phyloP scores from a whole-genome alignment of 176 grass and related monocot species.

The Bromus sterilis region DNA sequence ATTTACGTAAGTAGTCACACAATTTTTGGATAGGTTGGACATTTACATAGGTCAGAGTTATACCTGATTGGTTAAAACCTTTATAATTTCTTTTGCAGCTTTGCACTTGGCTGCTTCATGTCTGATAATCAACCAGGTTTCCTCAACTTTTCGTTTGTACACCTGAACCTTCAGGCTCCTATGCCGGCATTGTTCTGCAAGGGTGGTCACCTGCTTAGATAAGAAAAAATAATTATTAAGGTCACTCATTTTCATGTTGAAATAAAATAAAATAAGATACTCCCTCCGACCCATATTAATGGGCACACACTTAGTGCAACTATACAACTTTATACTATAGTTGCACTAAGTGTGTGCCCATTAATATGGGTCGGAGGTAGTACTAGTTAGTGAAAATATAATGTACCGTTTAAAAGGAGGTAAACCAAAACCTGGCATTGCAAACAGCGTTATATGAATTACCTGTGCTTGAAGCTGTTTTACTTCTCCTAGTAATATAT shows the following conservation, averaged over 20 bases:
- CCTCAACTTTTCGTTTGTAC: constrained; percentile 79
- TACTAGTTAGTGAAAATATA: neutral
- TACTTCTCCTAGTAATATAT: constrained; percentile 56
- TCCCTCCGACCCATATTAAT: too few species aligned
- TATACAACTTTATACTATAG: too few species aligned
- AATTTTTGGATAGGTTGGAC: neutral
- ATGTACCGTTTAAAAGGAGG: neutral
- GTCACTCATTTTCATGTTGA: neutral
- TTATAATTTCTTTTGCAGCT: constrained; percentile 82
- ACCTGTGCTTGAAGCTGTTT: constrained; percentile 70
- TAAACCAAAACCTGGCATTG: neutral
- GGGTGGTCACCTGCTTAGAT: constrained; percentile 49
- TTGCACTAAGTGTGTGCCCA: too few species aligned
- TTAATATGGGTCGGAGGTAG: too few species aligned
- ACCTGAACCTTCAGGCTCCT: constrained; percentile 71
- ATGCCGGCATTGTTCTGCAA: constrained; percentile 65
- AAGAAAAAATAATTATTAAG: neutral
- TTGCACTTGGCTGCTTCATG: constrained; percentile 87
- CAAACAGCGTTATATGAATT: neutral
- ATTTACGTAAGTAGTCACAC: neutral
- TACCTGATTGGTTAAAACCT: constrained; percentile 87
- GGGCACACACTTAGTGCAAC: too few species aligned
- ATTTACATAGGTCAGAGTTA: neutral
- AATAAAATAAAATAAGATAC: neutral
- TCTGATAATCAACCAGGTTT: constrained; percentile 61